Base-by-base conservation (phyloP, 176 grass and related monocot species). In the Olyra latifolia region DNA sequence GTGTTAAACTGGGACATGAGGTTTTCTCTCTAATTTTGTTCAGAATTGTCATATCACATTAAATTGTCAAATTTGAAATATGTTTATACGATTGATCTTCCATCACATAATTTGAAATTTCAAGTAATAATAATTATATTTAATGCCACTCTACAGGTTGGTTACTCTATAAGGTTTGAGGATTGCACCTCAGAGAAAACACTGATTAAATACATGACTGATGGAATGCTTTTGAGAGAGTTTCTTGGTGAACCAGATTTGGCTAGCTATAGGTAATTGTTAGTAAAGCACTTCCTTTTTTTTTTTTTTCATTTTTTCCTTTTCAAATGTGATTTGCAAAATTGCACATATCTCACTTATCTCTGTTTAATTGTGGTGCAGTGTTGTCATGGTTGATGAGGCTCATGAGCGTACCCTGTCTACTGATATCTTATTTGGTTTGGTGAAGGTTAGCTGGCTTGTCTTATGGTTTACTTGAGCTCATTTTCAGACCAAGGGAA, bases 141-240 rank as follows among this genome's bases (percentile, higher is more conserved):
- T 81, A 25, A 55, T 86, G 14, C 54, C 39, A 85, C 46, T 66
- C 28, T 71, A 66, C 83, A 98, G 95, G 92, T 98, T 59, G 95
- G 95, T 50, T 98, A 98, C 79, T 98, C 95, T 49, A 98, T 98
- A 84, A 88, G 95, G 41, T 98, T 98, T 86, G 95, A 98, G 78
- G 95, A 98, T 88, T 98, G 95, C 66, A 98, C 92, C 20, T 98
- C 95, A 38, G 95, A 98, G 12, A 98, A 98, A 69, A 98, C 95
- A 78, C 56, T 98, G n/a, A 68, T 98, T 25, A 94, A 95, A 70
- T 98, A 98, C 72, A 98, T 98, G 95, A 98, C 95, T 49, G 95
- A 98, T 59, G 92, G 95, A 30, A 98, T 98, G 95, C 86, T 98
- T 72, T 66, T 98, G 27, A 82, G 95, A 57, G 95, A 98, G 77